phyloP scores from a whole-genome alignment of 192 early-diverging fungal species.

The Umbelopsis sp. region DNA sequence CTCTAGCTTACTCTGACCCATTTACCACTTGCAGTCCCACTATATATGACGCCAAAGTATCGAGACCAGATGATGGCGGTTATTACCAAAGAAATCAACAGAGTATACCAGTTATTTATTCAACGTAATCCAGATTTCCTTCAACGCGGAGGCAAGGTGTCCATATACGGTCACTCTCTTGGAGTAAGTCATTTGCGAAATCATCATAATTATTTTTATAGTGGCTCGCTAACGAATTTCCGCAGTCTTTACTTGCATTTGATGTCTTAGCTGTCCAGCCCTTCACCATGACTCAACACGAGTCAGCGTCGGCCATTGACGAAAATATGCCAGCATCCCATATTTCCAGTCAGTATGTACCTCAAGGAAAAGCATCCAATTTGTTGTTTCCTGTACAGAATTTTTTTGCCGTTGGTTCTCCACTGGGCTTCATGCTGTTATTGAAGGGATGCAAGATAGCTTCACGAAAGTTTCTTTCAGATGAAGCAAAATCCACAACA shows the following conservation, averaged over 20 bases:
- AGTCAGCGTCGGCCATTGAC: conserved; percentile 22
- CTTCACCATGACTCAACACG: conserved; percentile 32
- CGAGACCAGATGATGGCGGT: conserved; percentile 80
- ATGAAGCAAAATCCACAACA: neutral
- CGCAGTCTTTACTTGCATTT: conserved; percentile 67
- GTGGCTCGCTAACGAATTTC: too few relatives aligned
- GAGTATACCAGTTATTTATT: conserved; percentile 72
- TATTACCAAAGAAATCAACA: conserved; percentile 76
- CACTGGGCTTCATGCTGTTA: conserved; percentile 78
- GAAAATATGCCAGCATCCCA: conserved; percentile 24
- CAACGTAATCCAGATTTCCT: conserved; percentile 77
- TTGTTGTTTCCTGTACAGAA: conserved; percentile 74
- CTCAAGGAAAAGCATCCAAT: conserved; percentile 16
- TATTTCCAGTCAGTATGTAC: conserved; percentile 19
- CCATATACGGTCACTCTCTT: conserved; percentile 79
- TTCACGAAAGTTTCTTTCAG: conserved; percentile 45
- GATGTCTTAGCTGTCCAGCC: conserved; percentile 79
- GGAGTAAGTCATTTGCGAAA: conserved; percentile 45
- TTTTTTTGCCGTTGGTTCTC: conserved; percentile 84
- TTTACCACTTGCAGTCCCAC: conserved; percentile 55
- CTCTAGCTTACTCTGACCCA: conserved; percentile 8
- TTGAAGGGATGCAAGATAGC: conserved; percentile 72
- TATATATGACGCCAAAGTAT: conserved; percentile 86
- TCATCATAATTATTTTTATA: too few relatives aligned
- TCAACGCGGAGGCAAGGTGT: conserved; percentile 63